Conservation (phyloP, 2,329 filamentous ascomycete species). For the Fusarium tanahbumbuense region DNA sequence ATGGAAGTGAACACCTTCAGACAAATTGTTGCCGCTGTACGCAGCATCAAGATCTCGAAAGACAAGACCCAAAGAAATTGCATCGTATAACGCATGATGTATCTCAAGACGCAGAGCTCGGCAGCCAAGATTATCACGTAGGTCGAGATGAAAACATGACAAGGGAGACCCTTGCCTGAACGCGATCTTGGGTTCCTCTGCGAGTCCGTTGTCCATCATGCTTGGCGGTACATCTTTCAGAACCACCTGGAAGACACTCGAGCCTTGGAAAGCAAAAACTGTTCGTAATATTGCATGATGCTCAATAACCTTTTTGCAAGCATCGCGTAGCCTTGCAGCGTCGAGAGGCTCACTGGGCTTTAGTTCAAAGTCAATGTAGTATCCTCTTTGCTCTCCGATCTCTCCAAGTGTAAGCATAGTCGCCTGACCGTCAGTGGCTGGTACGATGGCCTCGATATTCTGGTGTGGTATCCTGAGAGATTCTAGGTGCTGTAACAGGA, state of each 20-base stretch:
- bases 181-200: not conserved
- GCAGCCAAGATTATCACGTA: not conserved
- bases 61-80: not conserved
- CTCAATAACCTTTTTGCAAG: not conserved
- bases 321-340: not conserved
- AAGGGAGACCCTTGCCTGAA: not conserved
- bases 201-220: not conserved
- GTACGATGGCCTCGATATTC: not conserved
- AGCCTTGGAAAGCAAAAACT: not conserved
- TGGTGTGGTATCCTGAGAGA: not conserved
- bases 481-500: not conserved
- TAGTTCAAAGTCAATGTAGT: not conserved
- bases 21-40: not conserved
- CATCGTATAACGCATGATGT: constrained; percentile 1
- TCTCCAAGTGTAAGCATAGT: not conserved
- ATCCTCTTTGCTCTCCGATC: not conserved
- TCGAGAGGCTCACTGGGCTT: not conserved
- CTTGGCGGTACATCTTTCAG: not conserved
- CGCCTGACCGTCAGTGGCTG: not conserved
- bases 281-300: not conserved
- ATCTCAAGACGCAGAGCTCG: not conserved
- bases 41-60: not conserved
- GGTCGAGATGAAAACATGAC: not conserved
- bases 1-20: not conserved
- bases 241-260: not conserved